phyloP scores from a whole-genome alignment of 805 yeast genomes.

The Dipodascopsis tothii region DNA sequence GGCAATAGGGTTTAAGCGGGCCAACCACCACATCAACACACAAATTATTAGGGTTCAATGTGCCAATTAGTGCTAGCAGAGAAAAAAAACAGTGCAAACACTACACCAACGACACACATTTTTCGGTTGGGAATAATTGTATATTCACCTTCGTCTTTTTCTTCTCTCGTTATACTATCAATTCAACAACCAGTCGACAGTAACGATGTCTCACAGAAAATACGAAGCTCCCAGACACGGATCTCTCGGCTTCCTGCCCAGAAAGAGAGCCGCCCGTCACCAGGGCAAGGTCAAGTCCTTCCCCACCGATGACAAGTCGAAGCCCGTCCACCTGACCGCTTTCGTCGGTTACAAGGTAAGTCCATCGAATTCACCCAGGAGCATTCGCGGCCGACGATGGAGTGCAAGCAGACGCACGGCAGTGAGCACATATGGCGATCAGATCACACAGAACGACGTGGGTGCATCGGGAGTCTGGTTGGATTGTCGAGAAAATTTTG shows the following conservation, averaged over 20 bases:
- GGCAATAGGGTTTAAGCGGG: no score
- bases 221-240: constrained; percentile 99
- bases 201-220: constrained; percentile 96
- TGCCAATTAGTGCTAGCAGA: no score
- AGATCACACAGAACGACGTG: no score
- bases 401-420: not conserved
- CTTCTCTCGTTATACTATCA: not conserved
- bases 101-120: not conserved
- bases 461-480: no score
- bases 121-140: not conserved
- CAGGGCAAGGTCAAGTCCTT: constrained; percentile 98
- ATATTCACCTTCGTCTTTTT: no score
- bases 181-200: not conserved
- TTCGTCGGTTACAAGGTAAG: constrained; percentile 89
- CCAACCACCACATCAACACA: no score
- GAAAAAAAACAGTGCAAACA: no score
- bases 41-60: no score
- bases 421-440: no score
- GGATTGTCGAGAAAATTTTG: no score
- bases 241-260: constrained; percentile 97
- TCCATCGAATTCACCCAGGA: no score
- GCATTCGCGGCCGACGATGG: no score
- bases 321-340: constrained; percentile 98
- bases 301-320: constrained; percentile 97
- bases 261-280: constrained; percentile 98